Base-by-base conservation (phyloP, 148 eudicot species). In the Fallopia convolvulus region DNA sequence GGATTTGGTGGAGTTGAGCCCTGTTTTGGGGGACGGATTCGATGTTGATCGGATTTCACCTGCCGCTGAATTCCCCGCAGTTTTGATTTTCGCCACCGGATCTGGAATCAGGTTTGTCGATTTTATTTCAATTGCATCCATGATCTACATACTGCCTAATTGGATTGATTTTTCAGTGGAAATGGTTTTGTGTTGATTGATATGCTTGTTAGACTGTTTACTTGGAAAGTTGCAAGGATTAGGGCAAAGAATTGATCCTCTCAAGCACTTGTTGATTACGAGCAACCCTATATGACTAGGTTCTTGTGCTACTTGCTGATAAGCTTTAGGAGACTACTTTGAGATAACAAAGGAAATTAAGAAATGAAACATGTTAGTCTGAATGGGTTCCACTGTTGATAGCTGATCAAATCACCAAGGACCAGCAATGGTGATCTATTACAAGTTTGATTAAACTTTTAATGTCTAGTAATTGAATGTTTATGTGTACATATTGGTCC, bases 61-160 rank as follows among this genome's bases (percentile, higher is more conserved):
- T 18, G 87, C 96, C 0, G 87, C 87, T 63, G 80, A 82, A 26
- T 88, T 75, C 61, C 82, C 79, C 4, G 86, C 89, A 40, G 89
- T 94, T 44, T 84, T 90, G 6, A 89, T 94, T 48, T 92, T 94
- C 48, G 99, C 99, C 21, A 92, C 99, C 4, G 99, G 97, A 83
- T 88, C 99, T 76, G 99, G 96, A 74, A 94, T 94, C 74, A 94
- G 98, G 98, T 94, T 26, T 9, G 61, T 23, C 40, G 13, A 65
- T 12, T 70, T 39, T 65, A 32, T 20, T 30, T 30, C 1, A 32
- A 32, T 30, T 32, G n/a, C 40, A 11, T 65, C 70, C 39, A 14
- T n/a, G 39, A 12, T 61, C n/a, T n/a, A 26, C 30, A 0, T 26
- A 26, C 30, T 26, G n/a, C n/a, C n/a, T n/a, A 36, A 36, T 36